A percentile compares a stretch with the other conserved stretches of the same genome.
Conservation (phyloP, 2,329 filamentous ascomycete genomes). For the Colletotrichum orbiculare region DNA sequence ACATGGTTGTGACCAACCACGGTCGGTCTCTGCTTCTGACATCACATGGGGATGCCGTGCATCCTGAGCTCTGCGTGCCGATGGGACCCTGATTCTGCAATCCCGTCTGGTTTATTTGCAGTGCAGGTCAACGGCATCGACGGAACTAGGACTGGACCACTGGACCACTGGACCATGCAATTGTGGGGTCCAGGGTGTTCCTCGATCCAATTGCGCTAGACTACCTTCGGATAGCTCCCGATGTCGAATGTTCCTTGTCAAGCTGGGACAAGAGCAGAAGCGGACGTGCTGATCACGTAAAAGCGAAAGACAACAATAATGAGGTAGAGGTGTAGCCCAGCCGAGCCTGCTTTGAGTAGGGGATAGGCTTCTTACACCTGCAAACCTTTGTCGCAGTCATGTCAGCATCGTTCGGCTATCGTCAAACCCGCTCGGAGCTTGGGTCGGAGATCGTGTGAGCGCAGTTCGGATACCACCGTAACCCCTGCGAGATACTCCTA, state of each 20-base stretch:
- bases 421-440: constrained; percentile 26
- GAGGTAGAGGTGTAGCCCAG: too few relatives aligned
- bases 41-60: constrained; percentile 1
- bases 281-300: background rate
- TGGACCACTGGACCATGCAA: too few relatives aligned
- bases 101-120: background rate
- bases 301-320: background rate
- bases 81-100: constrained; percentile 4
- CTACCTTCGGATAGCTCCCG: constrained; percentile 7
- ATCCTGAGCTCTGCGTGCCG: constrained; percentile 10
- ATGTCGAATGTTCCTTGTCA: background rate
- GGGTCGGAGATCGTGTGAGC: constrained; percentile 32
- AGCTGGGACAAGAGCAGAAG: background rate
- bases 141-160: background rate
- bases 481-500: constrained; percentile 8
- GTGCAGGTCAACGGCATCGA: background rate
- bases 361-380: too few relatives aligned
- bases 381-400: too few relatives aligned
- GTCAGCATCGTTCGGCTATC: too few relatives aligned
- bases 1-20: too few relatives aligned
- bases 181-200: constrained; percentile 2
- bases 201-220: constrained; percentile 9
- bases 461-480: background rate
- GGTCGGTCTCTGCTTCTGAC: background rate
- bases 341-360: too few relatives aligned